Percentiles rank a stretch among this genome's conserved stretches.
These are phyloP conservation scores for Alternaria solani DNA, from an alignment of 2,329 filamentous ascomycete genomes.

Conservation along the genomic window DNA sequence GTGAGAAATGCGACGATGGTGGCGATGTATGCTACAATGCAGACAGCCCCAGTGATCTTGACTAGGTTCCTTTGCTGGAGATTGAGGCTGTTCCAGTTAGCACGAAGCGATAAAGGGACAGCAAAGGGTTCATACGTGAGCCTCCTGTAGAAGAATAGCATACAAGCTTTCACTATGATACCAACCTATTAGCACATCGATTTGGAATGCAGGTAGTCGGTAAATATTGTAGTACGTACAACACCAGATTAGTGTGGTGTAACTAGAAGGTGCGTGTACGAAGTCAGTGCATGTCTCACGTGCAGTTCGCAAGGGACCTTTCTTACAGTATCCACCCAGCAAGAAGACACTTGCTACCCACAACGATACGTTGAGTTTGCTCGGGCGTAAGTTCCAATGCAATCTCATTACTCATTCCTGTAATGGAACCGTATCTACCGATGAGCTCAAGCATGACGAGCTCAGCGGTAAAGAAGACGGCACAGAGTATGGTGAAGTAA, in stretches of 20 bases:
- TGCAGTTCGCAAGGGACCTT: too few relatives aligned
- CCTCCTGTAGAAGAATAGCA: slow-evolving; percentile 21
- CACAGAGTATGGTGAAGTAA: slow-evolving; percentile 15
- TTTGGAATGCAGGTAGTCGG: not conserved
- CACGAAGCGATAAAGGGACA: not conserved
- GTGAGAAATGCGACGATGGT: slow-evolving; percentile 14
- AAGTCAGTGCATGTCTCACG: too few relatives aligned
- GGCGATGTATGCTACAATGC: slow-evolving; percentile 9
- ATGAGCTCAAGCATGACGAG: slow-evolving; percentile 19
- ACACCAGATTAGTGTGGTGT: slow-evolving; percentile 20
- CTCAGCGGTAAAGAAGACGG: slow-evolving; percentile 17
- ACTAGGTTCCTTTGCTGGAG: slow-evolving; percentile 14
- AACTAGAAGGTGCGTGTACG: too few relatives aligned
- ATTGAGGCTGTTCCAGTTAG: slow-evolving; percentile 10
- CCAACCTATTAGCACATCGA: not conserved
- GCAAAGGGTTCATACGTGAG: slow-evolving; percentile 10
- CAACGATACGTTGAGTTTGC: slow-evolving; percentile 9
- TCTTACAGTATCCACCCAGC: slow-evolving; percentile 17
- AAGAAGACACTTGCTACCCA: slow-evolving; percentile 19
- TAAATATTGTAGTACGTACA: slow-evolving; percentile 9
- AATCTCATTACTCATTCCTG: slow-evolving; percentile 16
- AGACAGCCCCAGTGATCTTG: slow-evolving; percentile 13
- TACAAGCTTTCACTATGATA: slow-evolving; percentile 18
- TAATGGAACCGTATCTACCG: slow-evolving; percentile 15
- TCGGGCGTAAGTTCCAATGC: slow-evolving; percentile 12